A percentile compares a stretch with the other conserved stretches of the same genome.
Evolutionary conservation across 805 yeast species (phyloP).

Genomic region (Schizosaccharomyces osmophilus): DNA sequence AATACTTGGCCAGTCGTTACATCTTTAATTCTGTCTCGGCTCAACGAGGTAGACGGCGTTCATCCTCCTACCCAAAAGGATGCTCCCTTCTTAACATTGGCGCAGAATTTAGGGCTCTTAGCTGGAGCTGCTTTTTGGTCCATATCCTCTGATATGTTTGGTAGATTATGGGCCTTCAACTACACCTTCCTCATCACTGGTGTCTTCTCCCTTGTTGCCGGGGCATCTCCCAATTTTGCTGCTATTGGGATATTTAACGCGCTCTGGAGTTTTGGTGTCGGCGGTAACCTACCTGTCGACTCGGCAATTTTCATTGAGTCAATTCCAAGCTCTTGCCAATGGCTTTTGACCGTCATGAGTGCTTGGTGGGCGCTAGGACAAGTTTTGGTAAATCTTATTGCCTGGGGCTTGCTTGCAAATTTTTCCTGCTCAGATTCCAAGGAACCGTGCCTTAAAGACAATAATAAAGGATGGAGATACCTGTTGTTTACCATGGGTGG

Average conservation of each 20-base stretch:
- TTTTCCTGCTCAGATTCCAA: slow-evolving; percentile 17
- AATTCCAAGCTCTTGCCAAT: slow-evolving; percentile 27
- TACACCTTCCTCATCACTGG: slow-evolving; percentile 25
- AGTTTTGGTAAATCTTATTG: slow-evolving; percentile 24
- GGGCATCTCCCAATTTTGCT: slow-evolving; percentile 26
- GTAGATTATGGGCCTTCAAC: slow-evolving; percentile 29
- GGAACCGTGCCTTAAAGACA: not conserved
- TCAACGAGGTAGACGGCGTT: not conserved
- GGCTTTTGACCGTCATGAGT: slow-evolving; percentile 29
- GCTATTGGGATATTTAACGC: slow-evolving; percentile 23
- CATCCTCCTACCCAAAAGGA: not conserved
- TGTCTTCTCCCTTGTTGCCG: slow-evolving; percentile 27
- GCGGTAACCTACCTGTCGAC: slow-evolving; percentile 34
- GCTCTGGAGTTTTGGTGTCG: slow-evolving; percentile 23
- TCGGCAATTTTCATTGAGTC: slow-evolving; percentile 29
- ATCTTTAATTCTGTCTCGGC: not conserved
- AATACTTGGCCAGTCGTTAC: not conserved
- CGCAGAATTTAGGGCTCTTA: not conserved
- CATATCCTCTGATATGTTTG: slow-evolving; percentile 29
- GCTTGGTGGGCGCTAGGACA: slow-evolving; percentile 44
- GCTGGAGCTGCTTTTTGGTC: slow-evolving; percentile 35
- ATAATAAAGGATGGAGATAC: slow-evolving; percentile 41
- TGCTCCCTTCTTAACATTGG: not conserved
- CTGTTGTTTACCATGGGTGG: slow-evolving; percentile 30
- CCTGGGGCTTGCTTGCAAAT: slow-evolving; percentile 33